phyloP scores from a whole-genome alignment of 805 yeast genomes.

The Kluyveromyces nonfermentans region DNA sequence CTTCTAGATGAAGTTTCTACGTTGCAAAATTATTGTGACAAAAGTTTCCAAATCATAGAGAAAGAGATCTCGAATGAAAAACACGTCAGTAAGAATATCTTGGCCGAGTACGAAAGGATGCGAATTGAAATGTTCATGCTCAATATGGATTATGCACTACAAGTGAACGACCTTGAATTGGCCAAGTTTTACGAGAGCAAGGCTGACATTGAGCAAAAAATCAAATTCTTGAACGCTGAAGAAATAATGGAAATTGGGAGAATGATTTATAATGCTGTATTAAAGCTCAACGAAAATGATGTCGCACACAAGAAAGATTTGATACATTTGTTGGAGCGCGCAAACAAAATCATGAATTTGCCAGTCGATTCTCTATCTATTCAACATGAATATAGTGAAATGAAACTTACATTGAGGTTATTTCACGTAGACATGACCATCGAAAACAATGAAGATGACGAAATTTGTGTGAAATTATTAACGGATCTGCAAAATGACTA shows the following conservation, averaged over 20 bases:
- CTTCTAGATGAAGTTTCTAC: slow-evolving; percentile 12
- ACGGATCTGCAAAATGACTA: slow-evolving; percentile 20
- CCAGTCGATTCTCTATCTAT: slow-evolving; percentile 8
- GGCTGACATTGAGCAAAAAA: slow-evolving; percentile 15
- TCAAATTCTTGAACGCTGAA: slow-evolving; percentile 9
- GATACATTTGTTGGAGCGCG: slow-evolving; percentile 12
- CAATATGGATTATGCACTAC: slow-evolving; percentile 26
- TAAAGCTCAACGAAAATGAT: slow-evolving; percentile 12
- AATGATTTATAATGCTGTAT: slow-evolving; percentile 27
- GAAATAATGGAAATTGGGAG: slow-evolving; percentile 26
- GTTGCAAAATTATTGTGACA: slow-evolving; percentile 26
- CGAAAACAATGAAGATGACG: slow-evolving; percentile 9
- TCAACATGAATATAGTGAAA: slow-evolving; percentile 11
- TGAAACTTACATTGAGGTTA: slow-evolving; percentile 18
- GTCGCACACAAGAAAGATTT: slow-evolving; percentile 2
- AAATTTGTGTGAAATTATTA: slow-evolving; percentile 11
- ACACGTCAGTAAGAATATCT: slow-evolving; percentile 5
- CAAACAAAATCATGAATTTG: slow-evolving; percentile 9
- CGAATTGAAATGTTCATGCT: slow-evolving; percentile 25
- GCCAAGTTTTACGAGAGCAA: slow-evolving; percentile 30
- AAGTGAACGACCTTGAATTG: slow-evolving; percentile 27
- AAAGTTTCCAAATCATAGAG: slow-evolving; percentile 17
- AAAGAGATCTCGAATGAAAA: slow-evolving; percentile 4
- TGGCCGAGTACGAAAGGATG: slow-evolving; percentile 11
- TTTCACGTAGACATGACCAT: slow-evolving; percentile 24